Base-by-base conservation (phyloP, 495 filamentous ascomycete genomes). In the Penicillium roqueforti region DNA sequence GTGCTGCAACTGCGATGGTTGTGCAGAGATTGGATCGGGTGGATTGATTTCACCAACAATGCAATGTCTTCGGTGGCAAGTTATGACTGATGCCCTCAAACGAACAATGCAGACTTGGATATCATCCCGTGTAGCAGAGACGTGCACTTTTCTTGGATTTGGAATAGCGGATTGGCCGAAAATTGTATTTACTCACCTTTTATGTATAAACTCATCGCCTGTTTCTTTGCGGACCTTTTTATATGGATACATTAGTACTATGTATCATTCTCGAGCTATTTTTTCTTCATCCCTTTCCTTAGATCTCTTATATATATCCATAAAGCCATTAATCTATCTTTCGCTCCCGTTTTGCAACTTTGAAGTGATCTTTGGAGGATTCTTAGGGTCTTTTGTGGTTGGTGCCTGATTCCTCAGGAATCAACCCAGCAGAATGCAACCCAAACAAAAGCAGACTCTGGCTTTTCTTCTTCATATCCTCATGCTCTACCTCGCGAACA, bases 1-100 rank as follows among this genome's bases (percentile, higher is more conserved):
- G 92, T 41, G 92, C 90, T 6, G 89, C 92, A 2, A 91, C 87
- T 19, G 92, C 91, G 0, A 84, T 98, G 71, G 89, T 98, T 39
- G 89, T 98, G 41, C 91, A 97, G 75, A 84, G 87, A 47, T 77
- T 97, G 47, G 87, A 89, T 34, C 80, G 76, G 51, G 85, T 87
- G 19, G 71, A 78, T 19, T 76, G 60, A 65, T 41, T 37, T 8
- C 2, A 1, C 10, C 40, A 57, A 51, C 19, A 18, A 18, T 26
- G 19, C 14, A 28, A 8, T 37, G 29, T 53, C 18, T 34, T 1
- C 18, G 41, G 51, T 37, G 36, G 37, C 28, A 28, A 43, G 37
- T 45, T 11, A 29, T 45, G 23, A 29, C 58, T 61, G 56, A 67
- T 67, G 62, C 64, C 56, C 61, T 62, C 31, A 28, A 34, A 53